phyloP scores from a whole-genome alignment of 1,284 basidiomycete genomes.

The Exsudoporus floridanus region DNA sequence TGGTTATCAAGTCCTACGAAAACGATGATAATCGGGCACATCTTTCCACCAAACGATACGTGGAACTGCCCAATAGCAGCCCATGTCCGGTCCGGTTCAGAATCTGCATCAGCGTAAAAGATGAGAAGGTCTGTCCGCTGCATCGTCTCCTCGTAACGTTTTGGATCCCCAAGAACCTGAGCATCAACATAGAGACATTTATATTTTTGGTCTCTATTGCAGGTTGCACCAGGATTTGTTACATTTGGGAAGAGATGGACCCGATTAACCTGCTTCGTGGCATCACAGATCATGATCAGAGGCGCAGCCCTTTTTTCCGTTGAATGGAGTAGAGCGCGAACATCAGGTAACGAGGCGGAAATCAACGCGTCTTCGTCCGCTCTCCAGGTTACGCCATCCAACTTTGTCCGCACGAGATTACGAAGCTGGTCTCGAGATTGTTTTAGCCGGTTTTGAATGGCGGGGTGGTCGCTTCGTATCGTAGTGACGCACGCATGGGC shows the following conservation, averaged over 20 bases:
- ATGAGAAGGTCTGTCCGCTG: conserved; percentile 24
- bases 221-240: conserved; percentile 1
- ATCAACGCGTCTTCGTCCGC: conserved; percentile 22
- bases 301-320: conserved; percentile 16
- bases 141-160: background rate
- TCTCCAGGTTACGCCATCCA: conserved; percentile 15
- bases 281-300: conserved; percentile 21
- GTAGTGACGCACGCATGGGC: conserved; percentile 35
- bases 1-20: conserved; percentile 21
- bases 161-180: conserved; percentile 1
- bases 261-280: conserved; percentile 2
- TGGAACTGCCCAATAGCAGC: conserved; percentile 19
- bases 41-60: conserved; percentile 20
- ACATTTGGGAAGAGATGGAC: conserved; percentile 2
- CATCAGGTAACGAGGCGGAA: conserved; percentile 26
- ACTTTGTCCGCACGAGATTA: conserved; percentile 15
- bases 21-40: conserved; percentile 25
- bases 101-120: conserved; percentile 21
- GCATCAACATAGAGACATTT: conserved; percentile 15
- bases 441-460: conserved; percentile 23
- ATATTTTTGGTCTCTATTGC: conserved; percentile 12
- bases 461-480: conserved; percentile 31
- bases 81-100: conserved; percentile 16
- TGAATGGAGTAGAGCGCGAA: conserved; percentile 14
- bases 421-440: conserved; percentile 22